Evolutionary conservation across 1,284 basidiomycete genomes (phyloP).

Genomic region (Cutaneotrichosporon curvatum): DNA sequence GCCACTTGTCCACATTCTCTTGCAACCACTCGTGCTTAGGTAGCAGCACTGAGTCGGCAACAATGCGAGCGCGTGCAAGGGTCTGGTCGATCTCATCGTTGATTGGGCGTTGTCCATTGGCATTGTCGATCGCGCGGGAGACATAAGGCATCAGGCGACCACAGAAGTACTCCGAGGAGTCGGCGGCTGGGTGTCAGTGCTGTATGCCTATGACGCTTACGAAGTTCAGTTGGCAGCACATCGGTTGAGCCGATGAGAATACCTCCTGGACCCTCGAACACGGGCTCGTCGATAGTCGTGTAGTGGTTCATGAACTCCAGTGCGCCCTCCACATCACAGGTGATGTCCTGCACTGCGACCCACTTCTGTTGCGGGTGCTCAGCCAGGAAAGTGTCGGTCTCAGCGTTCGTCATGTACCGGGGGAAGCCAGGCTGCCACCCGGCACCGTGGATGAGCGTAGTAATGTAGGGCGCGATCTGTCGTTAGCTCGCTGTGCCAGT

Average conservation of each 20-base stretch:
- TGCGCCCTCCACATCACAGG: constrained; percentile 75
- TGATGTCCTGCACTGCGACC: constrained; percentile 75
- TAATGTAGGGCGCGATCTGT: constrained; percentile 74
- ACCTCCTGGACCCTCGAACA: constrained; percentile 53
- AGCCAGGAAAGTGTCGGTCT: constrained; percentile 53
- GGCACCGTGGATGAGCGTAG: constrained; percentile 73
- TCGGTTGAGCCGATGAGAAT: constrained; percentile 79
- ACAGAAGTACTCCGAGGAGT: constrained; percentile 72
- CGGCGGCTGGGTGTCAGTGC: constrained; percentile 44
- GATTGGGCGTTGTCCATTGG: constrained; percentile 17
- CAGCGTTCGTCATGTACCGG: constrained; percentile 63
- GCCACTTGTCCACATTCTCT: constrained; percentile 51
- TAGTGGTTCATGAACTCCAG: constrained; percentile 69
- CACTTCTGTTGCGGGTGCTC: constrained; percentile 47
- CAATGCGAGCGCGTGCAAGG: constrained; percentile 63
- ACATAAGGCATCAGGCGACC: constrained; percentile 62
- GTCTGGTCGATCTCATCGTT: constrained; percentile 46
- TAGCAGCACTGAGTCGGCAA: constrained; percentile 55
- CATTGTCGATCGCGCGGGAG: constrained; percentile 44
- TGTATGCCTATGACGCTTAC: constrained; percentile 36
- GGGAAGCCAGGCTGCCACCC: constrained; percentile 75
- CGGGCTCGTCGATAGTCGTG: constrained; percentile 68
- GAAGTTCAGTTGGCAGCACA: constrained; percentile 75
- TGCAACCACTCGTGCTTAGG: constrained; percentile 58
- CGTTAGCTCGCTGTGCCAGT: background rate